phyloP scores from a whole-genome alignment of 768 basidiomycete genomes.

The Mycena galericulata region DNA sequence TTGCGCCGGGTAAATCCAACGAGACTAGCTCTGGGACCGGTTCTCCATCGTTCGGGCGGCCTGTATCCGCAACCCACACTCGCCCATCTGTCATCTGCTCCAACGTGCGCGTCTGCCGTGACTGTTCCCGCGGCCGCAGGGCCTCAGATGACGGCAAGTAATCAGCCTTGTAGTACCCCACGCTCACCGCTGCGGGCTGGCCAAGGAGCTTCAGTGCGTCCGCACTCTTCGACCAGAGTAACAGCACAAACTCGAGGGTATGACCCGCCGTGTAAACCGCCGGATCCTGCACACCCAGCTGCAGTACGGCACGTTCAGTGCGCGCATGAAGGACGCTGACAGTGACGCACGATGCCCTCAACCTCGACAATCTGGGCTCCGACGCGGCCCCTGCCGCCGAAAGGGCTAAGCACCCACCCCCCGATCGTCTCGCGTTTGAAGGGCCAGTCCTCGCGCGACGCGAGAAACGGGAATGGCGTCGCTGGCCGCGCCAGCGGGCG shows the following conservation, averaged over 20 bases:
- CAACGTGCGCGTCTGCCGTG: slow-evolving; percentile 23
- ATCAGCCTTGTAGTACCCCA: slow-evolving; percentile 28
- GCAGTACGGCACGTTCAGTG: background rate
- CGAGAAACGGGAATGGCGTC: slow-evolving; percentile 34
- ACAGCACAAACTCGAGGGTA: slow-evolving; percentile 17
- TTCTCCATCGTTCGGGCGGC: slow-evolving; percentile 18
- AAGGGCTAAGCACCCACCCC: slow-evolving; percentile 36
- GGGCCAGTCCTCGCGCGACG: slow-evolving; percentile 36
- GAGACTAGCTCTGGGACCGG: slow-evolving; percentile 13
- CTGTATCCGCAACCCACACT: slow-evolving; percentile 26
- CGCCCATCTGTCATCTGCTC: slow-evolving; percentile 24
- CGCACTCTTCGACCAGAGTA: slow-evolving; percentile 34
- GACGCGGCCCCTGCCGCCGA: slow-evolving; percentile 33
- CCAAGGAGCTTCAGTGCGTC: slow-evolving; percentile 29
- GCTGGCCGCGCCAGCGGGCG: slow-evolving; percentile 18
- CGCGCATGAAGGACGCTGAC: background rate
- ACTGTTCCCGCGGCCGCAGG: slow-evolving; percentile 33
- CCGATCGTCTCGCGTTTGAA: slow-evolving; percentile 34
- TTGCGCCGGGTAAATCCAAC: background rate
- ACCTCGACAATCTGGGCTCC: slow-evolving; percentile 29
- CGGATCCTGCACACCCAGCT: slow-evolving; percentile 34
- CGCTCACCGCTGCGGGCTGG: slow-evolving; percentile 32
- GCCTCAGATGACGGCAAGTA: slow-evolving; percentile 34
- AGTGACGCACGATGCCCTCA: slow-evolving; percentile 29
- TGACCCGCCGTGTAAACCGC: slow-evolving; percentile 27